Evolutionary conservation across 106 monocot genomes (phyloP), one percentile per base, ranked within the genome.

Genomic region (Apostasia ramifera): DNA sequence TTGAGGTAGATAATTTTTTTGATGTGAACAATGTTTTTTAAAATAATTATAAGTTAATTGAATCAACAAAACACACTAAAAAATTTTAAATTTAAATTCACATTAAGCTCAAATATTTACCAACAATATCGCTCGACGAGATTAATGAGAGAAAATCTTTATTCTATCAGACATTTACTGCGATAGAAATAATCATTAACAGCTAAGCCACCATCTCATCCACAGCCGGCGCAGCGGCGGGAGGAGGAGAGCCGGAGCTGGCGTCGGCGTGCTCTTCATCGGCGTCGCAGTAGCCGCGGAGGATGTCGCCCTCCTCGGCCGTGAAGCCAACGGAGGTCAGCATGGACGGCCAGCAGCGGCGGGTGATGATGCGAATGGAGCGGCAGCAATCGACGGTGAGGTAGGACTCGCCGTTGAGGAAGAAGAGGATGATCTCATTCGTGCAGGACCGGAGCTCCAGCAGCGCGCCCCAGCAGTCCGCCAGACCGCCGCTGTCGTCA

Each of bases 371-470:
- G 1, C 72, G 71, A 3, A 76, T 81, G 44, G 81, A 70, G 37
- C 67, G 61, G 61, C 76, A 81, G 50, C 76, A 81, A 8, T 44
- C 65, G 12, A 63, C 41, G 57, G 70, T 66, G 6, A 81, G 60
- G 67, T 81, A 81, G 9, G 71, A 53, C 61, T 81, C 76, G 1
- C 71, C 61, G 45, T 76, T 67, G 11, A 76, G 46, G 53, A 72
- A 76, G 71, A 81, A 81, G 45, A 76, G 71, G 46, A 81, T 53
- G 57, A 76, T 66, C 76, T 76, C 76, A 40, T 75, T 75, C 8
- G 75, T 71, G 66, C 80, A 80, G 1, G 63, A 80, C 40, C 66
- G 10, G 37, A 80, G 42, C 70, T 80, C 58, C 65, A 74, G 26
- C 75, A 80, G 39, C 10, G 79, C 73, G 9, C 62, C 61, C 70